Base-by-base conservation (phyloP, 2,329 filamentous ascomycete genomes). In the Ascochyta pisi region DNA sequence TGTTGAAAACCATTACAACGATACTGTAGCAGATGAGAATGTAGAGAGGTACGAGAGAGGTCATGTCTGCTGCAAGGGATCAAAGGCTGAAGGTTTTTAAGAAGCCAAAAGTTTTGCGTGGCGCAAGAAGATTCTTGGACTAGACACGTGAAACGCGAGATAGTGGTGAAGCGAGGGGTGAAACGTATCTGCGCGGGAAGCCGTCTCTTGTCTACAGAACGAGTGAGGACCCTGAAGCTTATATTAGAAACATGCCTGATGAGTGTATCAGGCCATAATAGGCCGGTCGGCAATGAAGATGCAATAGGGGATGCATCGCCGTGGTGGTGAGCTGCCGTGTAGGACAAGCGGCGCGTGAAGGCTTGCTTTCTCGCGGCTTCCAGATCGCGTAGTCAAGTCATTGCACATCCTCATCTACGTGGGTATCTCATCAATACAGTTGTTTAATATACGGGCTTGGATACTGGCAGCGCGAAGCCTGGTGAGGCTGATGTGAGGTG, bases 121-220 rank as follows among this genome's bases (percentile, higher is more conserved):
- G 44, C 12, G 35, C 19, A 19, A 19, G 19, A 19, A 29, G 27
- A 38, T 37, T 26, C 41, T 55, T 31, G 49, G 37, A 34, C 42
- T 33, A 23, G 42, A 7, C 33, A 43, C 33, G 34, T 69, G 67
- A 70, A 69, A 70, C 68, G 35, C 45, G 54, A 61, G 44, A 41
- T 50, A 45, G 57, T 53, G 38, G 56, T 59, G 61, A 58, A 61
- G 57, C 58, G 43, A 55, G 39, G 58, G 55, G 48, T 70, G 67
- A 71, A 70, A 70, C 67, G 38, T 31, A 41, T 43, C 46, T 57
- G 46, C 54, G 54, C 58, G 53, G 57, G 55, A 42, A 47, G 34
- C 50, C 41, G 52, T 50, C 44, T 58, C 41, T 48, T 47, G 15
- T 47, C 42, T 47, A 38, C 43, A 51, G 24, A 47, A 47, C 29